Evolutionary conservation across 352 stramenopile genomes (phyloP).

Genomic region (Saprolegnia diclina): DNA sequence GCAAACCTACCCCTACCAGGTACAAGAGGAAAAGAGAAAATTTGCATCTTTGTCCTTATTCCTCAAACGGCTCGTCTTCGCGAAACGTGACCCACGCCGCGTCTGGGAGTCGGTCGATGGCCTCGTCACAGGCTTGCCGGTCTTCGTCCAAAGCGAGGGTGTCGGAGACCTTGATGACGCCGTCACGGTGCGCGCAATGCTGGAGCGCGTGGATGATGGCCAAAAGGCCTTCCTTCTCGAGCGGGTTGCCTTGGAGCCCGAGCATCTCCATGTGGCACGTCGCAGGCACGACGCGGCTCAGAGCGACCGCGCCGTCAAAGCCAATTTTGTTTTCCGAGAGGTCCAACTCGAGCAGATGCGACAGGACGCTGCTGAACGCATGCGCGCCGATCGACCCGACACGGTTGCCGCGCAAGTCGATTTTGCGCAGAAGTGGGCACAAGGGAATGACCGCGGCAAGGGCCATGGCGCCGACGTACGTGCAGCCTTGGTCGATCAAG

Average conservation of each 20-base stretch:
- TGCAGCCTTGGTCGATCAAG: not conserved
- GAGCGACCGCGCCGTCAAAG: not conserved
- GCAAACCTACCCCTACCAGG: too few relatives aligned
- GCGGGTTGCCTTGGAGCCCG: not conserved
- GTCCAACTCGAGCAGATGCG: not conserved
- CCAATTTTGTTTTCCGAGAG: not conserved
- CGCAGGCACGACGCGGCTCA: not conserved
- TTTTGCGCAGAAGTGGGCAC: not conserved
- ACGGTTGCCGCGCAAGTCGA: not conserved
- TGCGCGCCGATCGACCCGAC: not conserved
- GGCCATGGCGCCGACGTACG: not conserved
- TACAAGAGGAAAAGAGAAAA: too few relatives aligned
- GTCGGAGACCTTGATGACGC: not conserved
- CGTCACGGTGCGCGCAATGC: not conserved
- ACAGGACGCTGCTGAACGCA: not conserved
- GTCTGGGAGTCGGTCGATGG: not conserved
- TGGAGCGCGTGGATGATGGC: not conserved
- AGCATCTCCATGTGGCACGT: not conserved
- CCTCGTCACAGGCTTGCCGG: not conserved
- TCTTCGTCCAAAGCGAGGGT: not conserved
- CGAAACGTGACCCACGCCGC: not conserved
- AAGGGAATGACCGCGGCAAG: not conserved
- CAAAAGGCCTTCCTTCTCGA: not conserved
- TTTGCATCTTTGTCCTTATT: too few relatives aligned
- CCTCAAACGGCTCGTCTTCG: too few relatives aligned